phyloP scores from a whole-genome alignment of 208 protist species.

The Lotmaria passim region DNA sequence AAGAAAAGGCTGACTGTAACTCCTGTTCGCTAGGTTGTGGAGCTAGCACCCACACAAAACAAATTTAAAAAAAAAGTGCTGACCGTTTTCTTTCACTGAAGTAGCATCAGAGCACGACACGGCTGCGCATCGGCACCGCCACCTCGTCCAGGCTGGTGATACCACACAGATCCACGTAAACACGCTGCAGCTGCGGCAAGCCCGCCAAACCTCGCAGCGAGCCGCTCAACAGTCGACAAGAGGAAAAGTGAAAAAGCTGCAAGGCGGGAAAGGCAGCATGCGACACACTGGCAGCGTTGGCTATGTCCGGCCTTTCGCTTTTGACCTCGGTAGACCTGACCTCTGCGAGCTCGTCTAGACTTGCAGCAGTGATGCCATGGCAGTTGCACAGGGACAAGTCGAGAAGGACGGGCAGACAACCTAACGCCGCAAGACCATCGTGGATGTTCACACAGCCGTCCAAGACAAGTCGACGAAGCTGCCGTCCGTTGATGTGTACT shows the following conservation, averaged over 20 bases:
- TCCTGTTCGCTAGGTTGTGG: too few species aligned
- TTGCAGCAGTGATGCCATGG: slow-evolving; percentile 12
- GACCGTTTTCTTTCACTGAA: too few species aligned
- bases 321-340: too few species aligned
- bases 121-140: neutral
- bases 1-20: too few species aligned
- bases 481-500: neutral
- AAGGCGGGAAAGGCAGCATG: slow-evolving; percentile 7
- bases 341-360: neutral
- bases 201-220: slow-evolving; percentile 8
- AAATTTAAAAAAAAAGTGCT: too few species aligned
- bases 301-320: too few species aligned
- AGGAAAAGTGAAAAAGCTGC: slow-evolving; percentile 9
- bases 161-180: slow-evolving; percentile 12
- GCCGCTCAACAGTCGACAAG: slow-evolving; percentile 13
- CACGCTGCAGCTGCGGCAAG: slow-evolving; percentile 11
- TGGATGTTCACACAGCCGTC: slow-evolving; percentile 27
- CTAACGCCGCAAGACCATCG: neutral
- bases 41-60: too few species aligned
- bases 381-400: slow-evolving; percentile 21
- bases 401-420: slow-evolving; percentile 2
- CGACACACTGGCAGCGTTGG: too few species aligned
- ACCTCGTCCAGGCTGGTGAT: slow-evolving; percentile 10
- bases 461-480: slow-evolving; percentile 10
- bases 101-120: slow-evolving; percentile 11